These are phyloP conservation scores for Dryas octopetala DNA, from an alignment of 306 rosid genomes.

Conservation along the genomic window DNA sequence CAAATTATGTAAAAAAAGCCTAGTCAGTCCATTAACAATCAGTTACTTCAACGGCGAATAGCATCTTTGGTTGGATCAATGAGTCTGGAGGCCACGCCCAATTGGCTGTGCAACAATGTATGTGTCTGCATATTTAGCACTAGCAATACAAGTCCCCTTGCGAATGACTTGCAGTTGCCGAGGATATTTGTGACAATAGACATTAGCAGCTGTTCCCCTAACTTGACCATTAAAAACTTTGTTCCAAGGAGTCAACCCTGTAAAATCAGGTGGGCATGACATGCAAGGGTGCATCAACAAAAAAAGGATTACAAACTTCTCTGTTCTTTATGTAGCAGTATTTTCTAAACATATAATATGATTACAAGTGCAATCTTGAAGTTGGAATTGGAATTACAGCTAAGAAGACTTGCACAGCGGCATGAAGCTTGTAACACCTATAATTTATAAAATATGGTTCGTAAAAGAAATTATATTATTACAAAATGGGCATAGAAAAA, in stretches of 20 bases:
- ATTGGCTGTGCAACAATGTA: too few species aligned
- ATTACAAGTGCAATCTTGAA: not conserved
- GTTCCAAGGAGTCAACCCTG: not conserved
- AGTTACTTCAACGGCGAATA: slow-evolving; percentile 3
- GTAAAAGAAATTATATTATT: not conserved
- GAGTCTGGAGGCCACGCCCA: not conserved
- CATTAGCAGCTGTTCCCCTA: not conserved
- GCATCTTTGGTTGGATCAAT: not conserved
- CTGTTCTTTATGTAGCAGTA: not conserved
- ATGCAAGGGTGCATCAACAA: not conserved
- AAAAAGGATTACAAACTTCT: not conserved
- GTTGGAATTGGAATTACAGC: not conserved
- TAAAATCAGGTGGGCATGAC: not conserved
- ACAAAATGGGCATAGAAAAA: not conserved
- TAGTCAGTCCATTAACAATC: not conserved
- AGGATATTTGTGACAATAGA: not conserved
- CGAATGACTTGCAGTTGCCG: not conserved
- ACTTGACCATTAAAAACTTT: not conserved
- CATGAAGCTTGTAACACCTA: not conserved
- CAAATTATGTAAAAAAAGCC: slow-evolving; percentile 3
- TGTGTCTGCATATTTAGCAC: not conserved
- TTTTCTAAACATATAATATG: not conserved
- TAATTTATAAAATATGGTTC: not conserved
- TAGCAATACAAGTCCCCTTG: not conserved
- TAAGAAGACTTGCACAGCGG: not conserved